These are phyloP conservation scores for Paragyromitra xinjiangensis DNA, from an alignment of 495 filamentous ascomycete species.

Conservation along the genomic window DNA sequence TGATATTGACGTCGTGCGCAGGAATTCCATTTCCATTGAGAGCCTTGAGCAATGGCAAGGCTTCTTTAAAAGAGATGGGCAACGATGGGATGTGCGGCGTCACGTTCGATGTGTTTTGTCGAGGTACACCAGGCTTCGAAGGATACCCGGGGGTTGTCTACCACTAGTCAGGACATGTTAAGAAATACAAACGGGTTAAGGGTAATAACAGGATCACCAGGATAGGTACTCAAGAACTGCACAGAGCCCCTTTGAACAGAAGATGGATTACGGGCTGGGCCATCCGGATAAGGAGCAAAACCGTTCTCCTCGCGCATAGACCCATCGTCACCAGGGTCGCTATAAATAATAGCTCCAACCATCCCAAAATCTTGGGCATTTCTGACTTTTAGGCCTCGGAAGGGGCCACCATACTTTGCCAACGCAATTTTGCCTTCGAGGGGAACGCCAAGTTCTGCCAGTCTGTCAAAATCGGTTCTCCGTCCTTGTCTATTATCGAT, in stretches of 20 bases:
- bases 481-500: slow-evolving; percentile 48
- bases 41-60: slow-evolving; percentile 82
- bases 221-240: slow-evolving; percentile 76
- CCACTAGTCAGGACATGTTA: slow-evolving; percentile 61
- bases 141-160: slow-evolving; percentile 93
- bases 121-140: slow-evolving; percentile 87
- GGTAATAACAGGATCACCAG: slow-evolving; percentile 68
- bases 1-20: slow-evolving; percentile 76
- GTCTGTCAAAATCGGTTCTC: slow-evolving; percentile 86
- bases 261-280: slow-evolving; percentile 85
- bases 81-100: slow-evolving; percentile 90
- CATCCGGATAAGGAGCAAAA: slow-evolving; percentile 79
- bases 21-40: slow-evolving; percentile 87
- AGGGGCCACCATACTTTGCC: slow-evolving; percentile 83
- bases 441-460: slow-evolving; percentile 76
- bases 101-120: slow-evolving; percentile 70
- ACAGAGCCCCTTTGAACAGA: slow-evolving; percentile 92
- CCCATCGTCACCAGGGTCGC: slow-evolving; percentile 90
- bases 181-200: background rate
- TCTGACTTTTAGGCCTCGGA: slow-evolving; percentile 92
- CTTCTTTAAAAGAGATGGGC: slow-evolving; percentile 89
- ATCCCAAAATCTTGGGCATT: slow-evolving; percentile 91
- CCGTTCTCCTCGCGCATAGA: slow-evolving; percentile 82
- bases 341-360: slow-evolving; percentile 82
- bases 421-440: slow-evolving; percentile 76